Evolutionary conservation across 2,329 filamentous ascomycete genomes (phyloP).

Genomic region (Volutella citrinella): DNA sequence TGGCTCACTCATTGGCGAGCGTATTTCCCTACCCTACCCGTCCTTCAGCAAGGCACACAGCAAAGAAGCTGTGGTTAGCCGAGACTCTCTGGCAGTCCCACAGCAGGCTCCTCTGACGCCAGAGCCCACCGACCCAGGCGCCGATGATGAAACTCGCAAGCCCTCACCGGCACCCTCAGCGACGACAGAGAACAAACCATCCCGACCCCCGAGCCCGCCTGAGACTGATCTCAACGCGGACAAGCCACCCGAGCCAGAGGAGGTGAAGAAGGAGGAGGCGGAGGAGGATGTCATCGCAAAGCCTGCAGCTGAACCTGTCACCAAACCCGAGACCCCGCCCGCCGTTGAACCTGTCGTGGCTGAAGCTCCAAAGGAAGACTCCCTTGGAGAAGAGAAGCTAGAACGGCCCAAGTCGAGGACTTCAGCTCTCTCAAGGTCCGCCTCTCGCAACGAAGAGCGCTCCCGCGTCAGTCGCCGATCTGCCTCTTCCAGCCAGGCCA

Average conservation of each 20-base stretch:
- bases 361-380: conserved; percentile 25
- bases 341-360: conserved; percentile 34
- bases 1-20: conserved; percentile 35
- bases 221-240: conserved; percentile 58
- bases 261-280: conserved; percentile 26
- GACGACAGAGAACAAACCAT: conserved; percentile 37
- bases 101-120: conserved; percentile 55
- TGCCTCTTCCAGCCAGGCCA: conserved; percentile 56
- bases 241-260: conserved; percentile 25
- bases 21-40: conserved; percentile 67
- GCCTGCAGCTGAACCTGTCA: too few species aligned
- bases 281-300: conserved; percentile 11
- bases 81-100: conserved; percentile 44
- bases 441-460: conserved; percentile 45
- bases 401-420: conserved; percentile 41
- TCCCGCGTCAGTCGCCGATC: conserved; percentile 55
- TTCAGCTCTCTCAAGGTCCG: conserved; percentile 42
- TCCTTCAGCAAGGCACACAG: conserved; percentile 87
- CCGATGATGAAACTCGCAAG: conserved; percentile 15
- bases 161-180: conserved; percentile 8
- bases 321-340: too few species aligned
- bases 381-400: conserved; percentile 12
- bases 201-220: conserved; percentile 59
- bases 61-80: conserved; percentile 74
- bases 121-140: conserved; percentile 63